These are phyloP conservation scores for Cryphonectria radicalis DNA, from an alignment of 2,329 filamentous ascomycete species.

Conservation along the genomic window DNA sequence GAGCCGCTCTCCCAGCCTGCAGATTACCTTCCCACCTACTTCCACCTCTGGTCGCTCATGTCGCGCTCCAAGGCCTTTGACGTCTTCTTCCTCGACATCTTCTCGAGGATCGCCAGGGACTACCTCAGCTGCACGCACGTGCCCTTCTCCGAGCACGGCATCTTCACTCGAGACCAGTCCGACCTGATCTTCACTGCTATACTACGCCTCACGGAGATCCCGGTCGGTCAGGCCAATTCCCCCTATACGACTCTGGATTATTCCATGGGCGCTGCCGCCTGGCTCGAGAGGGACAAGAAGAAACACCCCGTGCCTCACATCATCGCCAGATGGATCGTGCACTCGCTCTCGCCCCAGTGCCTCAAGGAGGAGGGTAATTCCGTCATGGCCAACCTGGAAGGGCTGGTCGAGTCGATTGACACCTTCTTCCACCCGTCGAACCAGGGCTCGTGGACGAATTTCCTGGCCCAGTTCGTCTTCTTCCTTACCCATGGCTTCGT, in stretches of 20 bases:
- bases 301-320: slow-evolving; percentile 92
- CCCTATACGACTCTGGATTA: slow-evolving; percentile 88
- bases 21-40: slow-evolving; percentile 89
- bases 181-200: slow-evolving; percentile 92
- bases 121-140: slow-evolving; percentile 76
- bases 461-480: slow-evolving; percentile 86
- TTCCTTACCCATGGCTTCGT: slow-evolving; percentile 96
- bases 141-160: slow-evolving; percentile 82
- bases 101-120: slow-evolving; percentile 86
- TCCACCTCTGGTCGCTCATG: slow-evolving; percentile 94
- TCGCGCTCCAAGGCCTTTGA: slow-evolving; percentile 89
- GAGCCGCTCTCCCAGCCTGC: slow-evolving; percentile 81
- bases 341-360: slow-evolving; percentile 87
- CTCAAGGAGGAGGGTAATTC: slow-evolving; percentile 78
- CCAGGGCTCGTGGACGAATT: slow-evolving; percentile 87
- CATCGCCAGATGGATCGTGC: slow-evolving; percentile 89
- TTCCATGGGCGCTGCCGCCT: slow-evolving; percentile 78
- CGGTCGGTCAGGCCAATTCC: slow-evolving; percentile 92
- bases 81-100: slow-evolving; percentile 83
- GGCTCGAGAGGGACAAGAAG: slow-evolving; percentile 89
- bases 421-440: slow-evolving; percentile 99
- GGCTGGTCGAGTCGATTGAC: slow-evolving; percentile 90
- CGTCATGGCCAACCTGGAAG: slow-evolving; percentile 83
- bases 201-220: slow-evolving; percentile 88
- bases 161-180: slow-evolving; percentile 91